Conservation (phyloP, 2,329 filamentous ascomycete species). For the Talaromyces piceae region DNA sequence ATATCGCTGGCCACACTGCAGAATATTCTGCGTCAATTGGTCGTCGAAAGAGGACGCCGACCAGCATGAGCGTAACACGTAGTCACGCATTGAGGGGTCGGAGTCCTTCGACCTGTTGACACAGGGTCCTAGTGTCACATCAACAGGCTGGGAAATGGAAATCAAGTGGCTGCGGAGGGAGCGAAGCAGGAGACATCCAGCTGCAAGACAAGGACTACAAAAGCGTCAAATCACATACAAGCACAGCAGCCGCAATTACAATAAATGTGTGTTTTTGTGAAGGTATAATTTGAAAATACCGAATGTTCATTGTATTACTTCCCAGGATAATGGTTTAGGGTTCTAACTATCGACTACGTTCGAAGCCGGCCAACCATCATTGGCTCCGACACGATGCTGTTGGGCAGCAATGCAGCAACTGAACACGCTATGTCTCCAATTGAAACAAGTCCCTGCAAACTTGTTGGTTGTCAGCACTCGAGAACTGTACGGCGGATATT, state of each 20-base stretch:
- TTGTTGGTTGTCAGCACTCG: slow-evolving; percentile 1
- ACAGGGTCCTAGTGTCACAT: not conserved
- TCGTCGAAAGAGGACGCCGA: not conserved
- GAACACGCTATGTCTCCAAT: not conserved
- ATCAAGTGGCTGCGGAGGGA: not conserved
- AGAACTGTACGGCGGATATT: not conserved
- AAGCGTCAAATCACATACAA: not conserved
- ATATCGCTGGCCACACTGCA: slow-evolving; percentile 5
- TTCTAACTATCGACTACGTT: not conserved
- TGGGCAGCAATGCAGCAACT: slow-evolving; percentile 14
- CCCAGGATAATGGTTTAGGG: too few relatives aligned
- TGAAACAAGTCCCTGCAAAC: not conserved
- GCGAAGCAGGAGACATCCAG: not conserved
- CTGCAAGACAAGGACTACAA: not conserved
- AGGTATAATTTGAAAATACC: not conserved
- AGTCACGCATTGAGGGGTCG: not conserved
- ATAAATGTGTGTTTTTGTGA: too few relatives aligned
- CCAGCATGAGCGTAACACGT: not conserved
- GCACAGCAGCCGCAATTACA: too few relatives aligned
- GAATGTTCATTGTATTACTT: not conserved
- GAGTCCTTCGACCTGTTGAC: not conserved
- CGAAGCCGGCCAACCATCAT: not conserved
- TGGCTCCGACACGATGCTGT: slow-evolving; percentile 1
- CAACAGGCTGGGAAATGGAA: not conserved
- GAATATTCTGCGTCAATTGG: not conserved